Evolutionary conservation across 2,329 filamentous ascomycete species (phyloP).

Genomic region (Fusarium pseudoanthophilum): DNA sequence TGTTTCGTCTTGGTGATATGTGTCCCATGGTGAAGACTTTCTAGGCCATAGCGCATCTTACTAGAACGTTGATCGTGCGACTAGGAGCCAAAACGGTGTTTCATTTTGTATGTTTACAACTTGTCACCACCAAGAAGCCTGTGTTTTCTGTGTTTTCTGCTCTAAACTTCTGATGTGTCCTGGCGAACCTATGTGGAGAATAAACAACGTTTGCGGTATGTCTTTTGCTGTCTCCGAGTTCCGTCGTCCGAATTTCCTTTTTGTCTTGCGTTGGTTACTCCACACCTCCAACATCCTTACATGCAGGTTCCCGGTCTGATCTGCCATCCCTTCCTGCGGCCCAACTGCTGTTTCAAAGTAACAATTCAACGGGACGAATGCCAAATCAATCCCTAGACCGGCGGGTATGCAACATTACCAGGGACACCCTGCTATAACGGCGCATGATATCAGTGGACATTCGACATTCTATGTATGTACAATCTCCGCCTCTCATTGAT

Average conservation of each 20-base stretch:
- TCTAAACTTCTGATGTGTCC: background rate
- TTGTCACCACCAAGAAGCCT: background rate
- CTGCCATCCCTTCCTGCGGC: slow-evolving; percentile 21
- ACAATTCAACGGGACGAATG: slow-evolving; percentile 18
- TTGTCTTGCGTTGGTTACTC: background rate
- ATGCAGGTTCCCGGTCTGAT: slow-evolving; percentile 35
- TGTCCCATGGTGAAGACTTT: background rate
- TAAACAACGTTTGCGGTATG: background rate
- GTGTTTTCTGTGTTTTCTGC: background rate
- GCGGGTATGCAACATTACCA: slow-evolving; percentile 9
- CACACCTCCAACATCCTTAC: background rate
- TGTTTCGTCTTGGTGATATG: too few species aligned
- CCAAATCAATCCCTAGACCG: slow-evolving; percentile 12
- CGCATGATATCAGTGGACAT: slow-evolving; percentile 17
- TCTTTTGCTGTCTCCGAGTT: background rate
- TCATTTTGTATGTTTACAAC: background rate
- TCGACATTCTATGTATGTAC: background rate
- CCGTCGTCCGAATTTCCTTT: slow-evolving; percentile 2
- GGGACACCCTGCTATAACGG: slow-evolving; percentile 12
- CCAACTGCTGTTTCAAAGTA: slow-evolving; percentile 33
- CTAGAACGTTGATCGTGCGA: background rate
- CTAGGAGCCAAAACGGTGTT: background rate
- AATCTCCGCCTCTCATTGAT: background rate
- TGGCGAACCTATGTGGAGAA: slow-evolving; percentile 25
- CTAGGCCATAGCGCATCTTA: background rate